These are phyloP conservation scores for Mesembryanthemum crystallinum DNA, from an alignment of 148 eudicot species.

Conservation along the genomic window DNA sequence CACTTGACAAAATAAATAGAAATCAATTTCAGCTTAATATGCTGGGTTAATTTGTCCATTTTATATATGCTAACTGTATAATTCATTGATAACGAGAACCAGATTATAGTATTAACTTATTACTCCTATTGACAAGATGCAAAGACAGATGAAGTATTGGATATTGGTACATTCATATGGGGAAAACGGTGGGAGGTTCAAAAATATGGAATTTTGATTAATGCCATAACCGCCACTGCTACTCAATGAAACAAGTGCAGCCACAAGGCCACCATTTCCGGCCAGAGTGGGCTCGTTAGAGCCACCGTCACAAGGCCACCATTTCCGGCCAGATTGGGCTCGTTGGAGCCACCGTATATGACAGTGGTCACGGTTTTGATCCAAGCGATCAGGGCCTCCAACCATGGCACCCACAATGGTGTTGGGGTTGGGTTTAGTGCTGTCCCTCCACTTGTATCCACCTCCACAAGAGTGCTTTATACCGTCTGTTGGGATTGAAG, in stretches of 20 bases:
- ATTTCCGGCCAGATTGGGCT: constrained; percentile 68
- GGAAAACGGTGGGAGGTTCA: constrained; percentile 51
- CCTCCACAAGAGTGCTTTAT: constrained; percentile 52
- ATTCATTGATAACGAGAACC: no score
- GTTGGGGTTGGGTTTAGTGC: constrained; percentile 49
- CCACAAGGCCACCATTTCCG: constrained; percentile 75
- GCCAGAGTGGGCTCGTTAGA: constrained; percentile 62
- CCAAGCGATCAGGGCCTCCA: constrained; percentile 61
- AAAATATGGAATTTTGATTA: constrained; percentile 47
- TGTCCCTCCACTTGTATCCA: constrained; percentile 54
- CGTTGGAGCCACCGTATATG: constrained; percentile 49
- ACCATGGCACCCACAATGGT: constrained; percentile 67
- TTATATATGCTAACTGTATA: no score
- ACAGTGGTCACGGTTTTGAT: constrained; percentile 36
- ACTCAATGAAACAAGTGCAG: constrained; percentile 66
- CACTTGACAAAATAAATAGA: neutral
- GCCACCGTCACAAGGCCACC: constrained; percentile 64
- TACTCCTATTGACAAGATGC: no score
- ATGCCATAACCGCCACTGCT: constrained; percentile 53
- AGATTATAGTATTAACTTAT: no score
- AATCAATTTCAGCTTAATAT: neutral
- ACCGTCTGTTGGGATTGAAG: constrained; percentile 52
- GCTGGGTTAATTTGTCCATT: neutral
- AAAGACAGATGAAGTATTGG: no score
- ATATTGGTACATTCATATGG: no score